Conservation (phyloP, 257 asterid genomes). For the Solanum bukasovii region DNA sequence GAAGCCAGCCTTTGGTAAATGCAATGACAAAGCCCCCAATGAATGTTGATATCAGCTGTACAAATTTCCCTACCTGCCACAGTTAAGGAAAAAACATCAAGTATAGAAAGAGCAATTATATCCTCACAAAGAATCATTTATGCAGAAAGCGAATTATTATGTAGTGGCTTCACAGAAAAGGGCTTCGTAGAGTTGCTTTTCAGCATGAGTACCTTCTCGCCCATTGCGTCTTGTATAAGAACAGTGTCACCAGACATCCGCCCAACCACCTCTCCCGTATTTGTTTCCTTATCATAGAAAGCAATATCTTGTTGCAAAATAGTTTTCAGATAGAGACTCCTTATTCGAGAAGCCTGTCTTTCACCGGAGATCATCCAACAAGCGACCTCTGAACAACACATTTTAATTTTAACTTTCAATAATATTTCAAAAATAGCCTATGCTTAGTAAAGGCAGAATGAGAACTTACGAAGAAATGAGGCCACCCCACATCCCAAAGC, state of each 20-base stretch:
- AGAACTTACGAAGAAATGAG: slow-evolving; percentile 63
- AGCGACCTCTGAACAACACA: slow-evolving; percentile 46
- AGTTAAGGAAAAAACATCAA: neutral
- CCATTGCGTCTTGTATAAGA: slow-evolving; percentile 88
- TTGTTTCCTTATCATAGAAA: slow-evolving; percentile 70
- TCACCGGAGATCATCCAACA: slow-evolving; percentile 96
- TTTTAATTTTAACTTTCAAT: neutral
- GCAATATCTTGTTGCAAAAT: slow-evolving; percentile 71
- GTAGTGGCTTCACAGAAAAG: neutral
- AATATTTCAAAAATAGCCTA: neutral
- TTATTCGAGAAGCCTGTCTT: slow-evolving; percentile 73
- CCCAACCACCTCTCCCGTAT: slow-evolving; percentile 79
- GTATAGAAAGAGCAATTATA: neutral
- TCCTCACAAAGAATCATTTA: neutral
- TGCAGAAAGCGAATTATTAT: neutral
- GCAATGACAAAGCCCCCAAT: slow-evolving; percentile 70
- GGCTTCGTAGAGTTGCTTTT: neutral
- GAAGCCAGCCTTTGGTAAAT: slow-evolving; percentile 77
- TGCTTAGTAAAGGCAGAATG: neutral
- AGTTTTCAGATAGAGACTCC: slow-evolving; percentile 56
- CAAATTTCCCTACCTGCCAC: slow-evolving; percentile 63
- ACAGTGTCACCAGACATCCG: slow-evolving; percentile 95
- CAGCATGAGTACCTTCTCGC: slow-evolving; percentile 54
- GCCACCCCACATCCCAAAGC: slow-evolving; percentile 62
- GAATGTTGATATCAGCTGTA: slow-evolving; percentile 60